phyloP scores from a whole-genome alignment of 1,284 basidiomycete species.

The Boletus calvinii region DNA sequence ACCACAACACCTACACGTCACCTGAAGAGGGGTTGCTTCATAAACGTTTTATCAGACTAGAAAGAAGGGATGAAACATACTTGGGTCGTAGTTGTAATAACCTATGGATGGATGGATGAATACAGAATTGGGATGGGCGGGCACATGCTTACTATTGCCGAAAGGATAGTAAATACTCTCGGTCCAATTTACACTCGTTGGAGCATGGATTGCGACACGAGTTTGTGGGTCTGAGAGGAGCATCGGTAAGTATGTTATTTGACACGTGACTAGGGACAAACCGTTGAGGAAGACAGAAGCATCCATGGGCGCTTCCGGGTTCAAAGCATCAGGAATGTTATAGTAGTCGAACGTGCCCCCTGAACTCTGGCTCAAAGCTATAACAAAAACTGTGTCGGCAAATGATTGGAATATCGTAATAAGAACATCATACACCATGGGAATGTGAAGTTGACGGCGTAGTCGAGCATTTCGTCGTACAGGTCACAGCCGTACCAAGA shows the following conservation, averaged over 20 bases:
- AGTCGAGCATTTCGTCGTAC: constrained; percentile 52
- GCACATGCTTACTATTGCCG: constrained; percentile 36
- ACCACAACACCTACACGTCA: constrained; percentile 41
- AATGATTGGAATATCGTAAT: too few species aligned
- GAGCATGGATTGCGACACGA: constrained; percentile 64
- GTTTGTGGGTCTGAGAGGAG: constrained; percentile 47
- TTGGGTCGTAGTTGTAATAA: constrained; percentile 39
- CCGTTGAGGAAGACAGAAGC: constrained; percentile 59
- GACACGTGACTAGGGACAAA: constrained; percentile 27
- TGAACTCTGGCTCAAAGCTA: too few species aligned
- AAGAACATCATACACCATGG: too few species aligned
- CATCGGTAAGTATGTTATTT: too few species aligned
- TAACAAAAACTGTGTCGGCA: too few species aligned
- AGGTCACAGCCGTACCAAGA: constrained; percentile 58
- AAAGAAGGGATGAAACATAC: constrained; percentile 34
- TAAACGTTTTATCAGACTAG: not conserved
- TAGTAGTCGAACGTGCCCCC: constrained; percentile 54
- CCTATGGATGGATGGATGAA: constrained; percentile 12
- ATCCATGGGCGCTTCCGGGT: constrained; percentile 44
- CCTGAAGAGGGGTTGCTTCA: constrained; percentile 33
- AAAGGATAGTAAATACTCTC: constrained; percentile 50
- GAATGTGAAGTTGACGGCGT: constrained; percentile 57
- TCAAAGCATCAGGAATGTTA: constrained; percentile 52
- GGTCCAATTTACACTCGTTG: constrained; percentile 60
- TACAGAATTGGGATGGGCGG: constrained; percentile 9